Evolutionary conservation across 169 alveolate species (phyloP).

Genomic region (Babesia bovis): DNA sequence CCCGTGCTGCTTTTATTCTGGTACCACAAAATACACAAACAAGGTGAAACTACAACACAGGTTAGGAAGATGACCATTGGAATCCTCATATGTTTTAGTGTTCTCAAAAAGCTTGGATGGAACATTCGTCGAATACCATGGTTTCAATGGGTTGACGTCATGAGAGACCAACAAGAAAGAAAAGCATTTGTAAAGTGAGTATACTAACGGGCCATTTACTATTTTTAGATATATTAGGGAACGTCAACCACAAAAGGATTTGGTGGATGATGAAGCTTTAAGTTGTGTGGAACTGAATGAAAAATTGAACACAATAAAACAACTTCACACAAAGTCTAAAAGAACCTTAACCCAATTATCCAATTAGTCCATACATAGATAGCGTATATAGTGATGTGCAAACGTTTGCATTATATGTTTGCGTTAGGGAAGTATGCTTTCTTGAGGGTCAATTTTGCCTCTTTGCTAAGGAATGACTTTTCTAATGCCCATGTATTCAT

Average conservation of each 20-base stretch:
- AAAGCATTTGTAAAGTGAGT: conserved; percentile 57
- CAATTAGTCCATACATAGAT: no score
- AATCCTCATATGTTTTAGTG: conserved; percentile 11
- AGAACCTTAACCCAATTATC: no score
- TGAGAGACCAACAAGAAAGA: conserved; percentile 51
- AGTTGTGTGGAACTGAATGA: conserved; percentile 38
- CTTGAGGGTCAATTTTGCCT: conserved; percentile 27
- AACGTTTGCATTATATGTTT: neutral
- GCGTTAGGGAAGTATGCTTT: conserved; percentile 33
- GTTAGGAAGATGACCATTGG: conserved; percentile 1
- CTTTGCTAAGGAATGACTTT: conserved; percentile 48
- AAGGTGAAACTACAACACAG: conserved; percentile 78
- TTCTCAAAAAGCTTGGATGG: conserved; percentile 82
- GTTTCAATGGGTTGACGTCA: conserved; percentile 75
- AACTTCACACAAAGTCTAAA: no score
- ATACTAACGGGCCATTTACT: no score
- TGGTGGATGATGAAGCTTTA: conserved; percentile 42
- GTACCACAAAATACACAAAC: conserved; percentile 74
- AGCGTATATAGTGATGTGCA: no score
- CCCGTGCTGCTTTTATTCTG: conserved; percentile 79
- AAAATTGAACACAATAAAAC: conserved; percentile 51
- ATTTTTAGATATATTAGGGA: no score
- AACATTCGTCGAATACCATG: conserved; percentile 79
- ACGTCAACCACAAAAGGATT: no score
- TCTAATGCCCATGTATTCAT: conserved; percentile 67